Conservation (phyloP, 78 protist genomes). For the Planoprotostelium fungivorum region DNA sequence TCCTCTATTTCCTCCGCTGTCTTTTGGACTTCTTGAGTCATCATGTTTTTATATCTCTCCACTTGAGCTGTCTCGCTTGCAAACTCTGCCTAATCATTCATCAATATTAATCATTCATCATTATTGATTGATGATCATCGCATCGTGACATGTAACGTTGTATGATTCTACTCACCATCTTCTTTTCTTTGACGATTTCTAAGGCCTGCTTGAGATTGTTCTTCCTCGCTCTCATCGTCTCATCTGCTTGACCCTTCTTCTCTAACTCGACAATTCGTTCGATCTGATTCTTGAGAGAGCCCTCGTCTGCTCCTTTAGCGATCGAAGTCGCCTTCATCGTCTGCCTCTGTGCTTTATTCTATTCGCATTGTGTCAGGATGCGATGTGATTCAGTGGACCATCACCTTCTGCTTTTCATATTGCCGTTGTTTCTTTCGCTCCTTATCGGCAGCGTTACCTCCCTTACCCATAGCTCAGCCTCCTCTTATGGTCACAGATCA, state of each 20-base stretch:
- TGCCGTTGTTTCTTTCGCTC: background rate
- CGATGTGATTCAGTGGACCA: background rate
- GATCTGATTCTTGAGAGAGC: background rate
- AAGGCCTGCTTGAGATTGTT: background rate
- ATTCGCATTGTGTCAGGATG: background rate
- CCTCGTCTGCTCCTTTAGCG: background rate
- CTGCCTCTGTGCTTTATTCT: background rate
- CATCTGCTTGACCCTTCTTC: background rate
- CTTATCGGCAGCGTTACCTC: no score
- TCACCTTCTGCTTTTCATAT: background rate
- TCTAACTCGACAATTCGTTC: background rate
- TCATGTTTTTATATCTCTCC: background rate
- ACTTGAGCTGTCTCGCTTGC: background rate
- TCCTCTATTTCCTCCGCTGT: background rate
- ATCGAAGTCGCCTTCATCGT: background rate
- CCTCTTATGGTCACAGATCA: no score
- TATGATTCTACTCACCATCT: background rate
- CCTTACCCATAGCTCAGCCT: no score
- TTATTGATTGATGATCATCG: no score
- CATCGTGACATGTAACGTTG: no score
- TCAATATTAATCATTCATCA: background rate
- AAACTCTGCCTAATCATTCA: background rate
- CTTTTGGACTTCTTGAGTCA: background rate
- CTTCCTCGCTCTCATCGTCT: background rate
- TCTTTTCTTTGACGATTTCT: background rate